Evolutionary conservation across 805 yeast genomes (phyloP).

Genomic region (Candida mattraensis): DNA sequence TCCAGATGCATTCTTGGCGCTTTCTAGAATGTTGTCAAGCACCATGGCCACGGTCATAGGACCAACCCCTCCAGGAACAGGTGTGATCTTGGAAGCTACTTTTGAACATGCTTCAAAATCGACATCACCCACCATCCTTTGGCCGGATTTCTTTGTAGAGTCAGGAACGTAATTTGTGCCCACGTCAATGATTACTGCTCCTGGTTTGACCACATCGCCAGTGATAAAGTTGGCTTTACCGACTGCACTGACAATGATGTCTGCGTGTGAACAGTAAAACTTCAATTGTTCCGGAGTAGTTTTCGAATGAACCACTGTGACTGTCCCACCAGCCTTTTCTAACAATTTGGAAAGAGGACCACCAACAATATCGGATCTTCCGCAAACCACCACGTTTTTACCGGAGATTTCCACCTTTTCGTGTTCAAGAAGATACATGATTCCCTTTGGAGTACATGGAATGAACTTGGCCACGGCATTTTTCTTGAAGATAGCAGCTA

Average conservation of each 20-base stretch:
- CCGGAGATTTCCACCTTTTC: conserved; percentile 72
- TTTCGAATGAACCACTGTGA: conserved; percentile 80
- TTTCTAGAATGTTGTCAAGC: conserved; percentile 74
- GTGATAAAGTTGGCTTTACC: conserved; percentile 83
- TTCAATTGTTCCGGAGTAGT: conserved; percentile 59
- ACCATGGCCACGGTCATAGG: conserved; percentile 99
- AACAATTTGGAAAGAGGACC: conserved; percentile 86
- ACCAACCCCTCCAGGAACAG: conserved; percentile 99
- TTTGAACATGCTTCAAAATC: conserved; percentile 68
- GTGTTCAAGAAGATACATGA: conserved; percentile 73
- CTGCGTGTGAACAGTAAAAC: conserved; percentile 61
- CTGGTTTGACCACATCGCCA: conserved; percentile 85
- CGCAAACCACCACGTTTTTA: conserved; percentile 84
- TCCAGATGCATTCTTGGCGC: conserved; percentile 50
- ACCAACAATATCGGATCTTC: conserved; percentile 96
- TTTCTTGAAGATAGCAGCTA: conserved; percentile 86
- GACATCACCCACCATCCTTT: conserved; percentile 90
- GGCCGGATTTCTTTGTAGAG: conserved; percentile 70
- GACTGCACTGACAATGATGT: conserved; percentile 87
- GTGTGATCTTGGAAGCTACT: conserved; percentile 75
- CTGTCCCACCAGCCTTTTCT: conserved; percentile 80
- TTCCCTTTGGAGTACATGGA: conserved; percentile 96
- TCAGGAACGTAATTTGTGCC: conserved; percentile 92
- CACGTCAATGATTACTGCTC: conserved; percentile 86
- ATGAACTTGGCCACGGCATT: conserved; percentile 80